Evolutionary conservation across 2,329 filamentous ascomycete genomes (phyloP).

Genomic region (Bipolaris victoriae): DNA sequence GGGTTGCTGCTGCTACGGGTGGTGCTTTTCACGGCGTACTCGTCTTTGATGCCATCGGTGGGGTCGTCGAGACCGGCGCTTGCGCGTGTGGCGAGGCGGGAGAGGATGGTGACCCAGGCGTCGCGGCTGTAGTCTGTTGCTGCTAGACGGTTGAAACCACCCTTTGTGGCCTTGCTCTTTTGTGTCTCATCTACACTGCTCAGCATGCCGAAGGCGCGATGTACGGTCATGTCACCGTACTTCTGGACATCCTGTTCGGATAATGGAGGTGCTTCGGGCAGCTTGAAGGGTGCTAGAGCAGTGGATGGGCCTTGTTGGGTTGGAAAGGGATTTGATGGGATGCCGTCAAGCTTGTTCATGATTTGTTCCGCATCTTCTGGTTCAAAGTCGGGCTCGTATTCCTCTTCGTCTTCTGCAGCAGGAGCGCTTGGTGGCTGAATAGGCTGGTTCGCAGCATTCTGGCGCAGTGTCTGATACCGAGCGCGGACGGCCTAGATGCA

Average conservation of each 20-base stretch:
- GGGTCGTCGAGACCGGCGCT: constrained; percentile 74
- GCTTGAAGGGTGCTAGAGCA: constrained; percentile 72
- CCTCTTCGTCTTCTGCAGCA: constrained; percentile 77
- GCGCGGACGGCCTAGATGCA: constrained; percentile 48
- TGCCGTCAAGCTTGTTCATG: constrained; percentile 75
- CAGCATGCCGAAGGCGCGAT: constrained; percentile 79
- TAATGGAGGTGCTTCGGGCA: constrained; percentile 77
- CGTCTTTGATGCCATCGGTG: constrained; percentile 65
- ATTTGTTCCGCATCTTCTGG: constrained; percentile 80
- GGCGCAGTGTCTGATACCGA: constrained; percentile 50
- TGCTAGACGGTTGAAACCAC: constrained; percentile 83
- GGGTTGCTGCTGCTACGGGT: constrained; percentile 33
- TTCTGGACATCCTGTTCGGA: constrained; percentile 73
- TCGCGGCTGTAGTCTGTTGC: constrained; percentile 84
- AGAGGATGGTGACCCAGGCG: constrained; percentile 88
- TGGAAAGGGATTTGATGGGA: constrained; percentile 63
- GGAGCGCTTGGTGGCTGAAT: constrained; percentile 37
- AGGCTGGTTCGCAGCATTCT: constrained; percentile 31
- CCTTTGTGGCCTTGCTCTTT: constrained; percentile 59
- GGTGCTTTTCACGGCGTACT: constrained; percentile 51
- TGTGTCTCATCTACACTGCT: constrained; percentile 70
- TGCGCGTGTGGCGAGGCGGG: constrained; percentile 81
- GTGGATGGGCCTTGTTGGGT: constrained; percentile 45
- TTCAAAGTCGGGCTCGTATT: constrained; percentile 89
- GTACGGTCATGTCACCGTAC: constrained; percentile 75